phyloP scores from a whole-genome alignment of 2,329 filamentous ascomycete species.

The Pezicula carpinea region DNA sequence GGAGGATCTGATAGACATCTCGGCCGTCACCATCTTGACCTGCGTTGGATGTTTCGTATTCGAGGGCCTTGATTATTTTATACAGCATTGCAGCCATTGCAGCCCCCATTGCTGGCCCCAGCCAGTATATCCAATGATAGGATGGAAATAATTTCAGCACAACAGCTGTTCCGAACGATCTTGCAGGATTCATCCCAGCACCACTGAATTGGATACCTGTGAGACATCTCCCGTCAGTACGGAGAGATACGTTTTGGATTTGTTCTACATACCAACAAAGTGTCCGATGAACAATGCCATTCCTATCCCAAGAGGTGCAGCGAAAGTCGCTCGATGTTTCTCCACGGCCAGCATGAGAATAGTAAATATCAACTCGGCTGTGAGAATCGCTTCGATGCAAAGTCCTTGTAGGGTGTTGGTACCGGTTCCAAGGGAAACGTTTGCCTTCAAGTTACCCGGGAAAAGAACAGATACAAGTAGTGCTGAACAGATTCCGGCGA shows the following conservation, averaged over 20 bases:
- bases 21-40: constrained; percentile 36
- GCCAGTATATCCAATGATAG: constrained; percentile 45
- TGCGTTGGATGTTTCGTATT: constrained; percentile 46
- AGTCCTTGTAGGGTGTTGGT: constrained; percentile 37
- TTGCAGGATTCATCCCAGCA: constrained; percentile 41
- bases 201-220: constrained; percentile 41
- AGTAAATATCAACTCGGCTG: constrained; percentile 39
- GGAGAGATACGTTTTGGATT: background rate
- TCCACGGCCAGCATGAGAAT: constrained; percentile 56
- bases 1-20: background rate
- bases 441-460: constrained; percentile 36
- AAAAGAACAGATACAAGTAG: constrained; percentile 36
- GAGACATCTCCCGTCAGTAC: background rate
- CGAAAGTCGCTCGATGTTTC: constrained; percentile 67
- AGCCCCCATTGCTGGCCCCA: constrained; percentile 45
- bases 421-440: constrained; percentile 33
- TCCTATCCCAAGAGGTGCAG: constrained; percentile 70
- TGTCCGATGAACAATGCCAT: constrained; percentile 59
- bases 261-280: constrained; percentile 11
- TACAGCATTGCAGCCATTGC: constrained; percentile 43
- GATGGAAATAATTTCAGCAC: constrained; percentile 34
- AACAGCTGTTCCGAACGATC: constrained; percentile 41
- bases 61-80: constrained; percentile 41
- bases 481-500: constrained; percentile 30
- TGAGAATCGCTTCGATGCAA: constrained; percentile 43